Evolutionary conservation across 164 flowering plant species (phyloP).

Genomic region (Warburgia ugandensis): DNA sequence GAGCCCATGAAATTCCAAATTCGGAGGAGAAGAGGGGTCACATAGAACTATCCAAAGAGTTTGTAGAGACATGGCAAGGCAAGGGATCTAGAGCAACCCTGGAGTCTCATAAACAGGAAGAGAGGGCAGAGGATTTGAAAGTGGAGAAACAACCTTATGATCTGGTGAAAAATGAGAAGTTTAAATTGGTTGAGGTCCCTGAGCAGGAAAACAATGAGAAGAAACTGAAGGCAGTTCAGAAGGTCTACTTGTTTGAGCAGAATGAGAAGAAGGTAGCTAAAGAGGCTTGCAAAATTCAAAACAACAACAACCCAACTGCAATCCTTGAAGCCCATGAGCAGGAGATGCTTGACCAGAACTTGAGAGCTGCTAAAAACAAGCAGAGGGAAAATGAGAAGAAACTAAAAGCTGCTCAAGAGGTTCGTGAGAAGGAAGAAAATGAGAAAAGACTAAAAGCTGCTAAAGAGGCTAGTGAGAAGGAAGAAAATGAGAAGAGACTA

Average conservation of each 20-base stretch:
- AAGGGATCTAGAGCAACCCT: slow-evolving; percentile 21
- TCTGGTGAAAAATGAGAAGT: slow-evolving; percentile 32
- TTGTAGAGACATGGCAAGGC: slow-evolving; percentile 16
- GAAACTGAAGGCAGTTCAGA: slow-evolving; percentile 9
- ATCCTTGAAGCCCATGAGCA: slow-evolving; percentile 15
- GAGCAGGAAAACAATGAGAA: slow-evolving; percentile 14
- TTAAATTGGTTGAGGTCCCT: slow-evolving; percentile 9
- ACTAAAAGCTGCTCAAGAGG: slow-evolving; percentile 6
- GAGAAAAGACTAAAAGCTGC: slow-evolving; percentile 15
- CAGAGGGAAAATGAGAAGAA: slow-evolving; percentile 14
- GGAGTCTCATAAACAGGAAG: slow-evolving; percentile 23
- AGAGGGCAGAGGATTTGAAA: slow-evolving; percentile 44
- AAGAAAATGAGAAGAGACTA: slow-evolving; percentile 15
- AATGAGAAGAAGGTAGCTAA: slow-evolving; percentile 8
- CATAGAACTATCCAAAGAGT: slow-evolving; percentile 12
- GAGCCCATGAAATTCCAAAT: slow-evolving; percentile 17
- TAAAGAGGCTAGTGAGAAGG: slow-evolving; percentile 11
- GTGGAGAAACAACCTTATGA: slow-evolving; percentile 56
- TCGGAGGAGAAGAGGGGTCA: slow-evolving; percentile 14
- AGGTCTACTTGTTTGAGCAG: slow-evolving; percentile 7
- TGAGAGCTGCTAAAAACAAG: slow-evolving; percentile 16
- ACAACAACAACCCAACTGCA: slow-evolving; percentile 11
- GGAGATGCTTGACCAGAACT: slow-evolving; percentile 14
- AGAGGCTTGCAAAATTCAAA: slow-evolving; percentile 13
- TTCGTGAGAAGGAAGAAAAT: slow-evolving; percentile 8